Evolutionary conservation across 116 monocot genomes (phyloP), one percentile per base, ranked within the genome.

Genomic region (Posidonia oceanica): DNA sequence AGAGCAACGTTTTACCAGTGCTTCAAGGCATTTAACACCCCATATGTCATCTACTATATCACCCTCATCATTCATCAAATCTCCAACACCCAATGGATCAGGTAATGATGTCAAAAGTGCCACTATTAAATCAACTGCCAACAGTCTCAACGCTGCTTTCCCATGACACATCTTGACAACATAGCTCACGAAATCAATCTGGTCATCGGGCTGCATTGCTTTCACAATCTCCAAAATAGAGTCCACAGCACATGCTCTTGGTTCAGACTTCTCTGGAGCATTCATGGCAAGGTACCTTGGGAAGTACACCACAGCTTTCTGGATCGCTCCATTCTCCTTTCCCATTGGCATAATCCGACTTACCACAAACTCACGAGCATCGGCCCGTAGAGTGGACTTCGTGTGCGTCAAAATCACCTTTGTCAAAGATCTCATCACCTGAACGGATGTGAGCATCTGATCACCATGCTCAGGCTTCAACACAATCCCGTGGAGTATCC

Each of bases 211-310:
- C 69, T 82, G 74, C 82, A 98, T 86, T 17, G 64, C 78, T 63
- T 64, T 75, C n/a, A 87, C 69, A 67, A 93, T 78, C 74, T 86
- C 93, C 39, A 90, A 8, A 15, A 90, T 90, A 0, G 90, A 71
- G 38, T 88, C 86, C 14, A 98, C 90, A 23, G 87, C 92, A 39
- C 66, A 69, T 7, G 83, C 87, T 73, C 98, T 87, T 1, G 77
- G 85, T 55, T 98, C 98, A 4, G 93, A 76, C 74, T 82, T 93
- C 71, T 87, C 90, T 4, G 87, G 98, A 7, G 86, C 79, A 74
- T 81, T 98, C 60, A 61, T 52, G 1, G 84, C 80, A 36, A 98
- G 79, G 57, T 82, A 87, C 75, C 90, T 89, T 4, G 98, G 98
- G 23, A 89, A 71, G 69, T 87, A 90, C 51, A 76, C 36, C 66